Percentiles rank a stretch among this genome's conserved stretches.
These are phyloP conservation scores for Guyanaporus albipodus DNA, from an alignment of 768 basidiomycete species.

Conservation along the genomic window DNA sequence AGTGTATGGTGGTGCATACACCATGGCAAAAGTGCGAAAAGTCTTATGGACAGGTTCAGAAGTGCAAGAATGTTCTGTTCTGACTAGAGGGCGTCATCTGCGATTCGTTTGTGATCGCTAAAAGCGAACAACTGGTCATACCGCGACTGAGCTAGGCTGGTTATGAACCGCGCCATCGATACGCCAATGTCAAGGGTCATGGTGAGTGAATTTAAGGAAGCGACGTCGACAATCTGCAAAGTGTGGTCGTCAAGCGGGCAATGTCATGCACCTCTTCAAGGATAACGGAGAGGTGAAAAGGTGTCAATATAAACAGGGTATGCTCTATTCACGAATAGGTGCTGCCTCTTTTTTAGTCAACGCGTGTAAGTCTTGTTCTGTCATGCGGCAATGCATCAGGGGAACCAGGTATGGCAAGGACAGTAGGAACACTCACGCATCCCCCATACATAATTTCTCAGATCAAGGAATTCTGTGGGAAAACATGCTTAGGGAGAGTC, in stretches of 20 bases:
- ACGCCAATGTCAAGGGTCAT: too few relatives aligned
- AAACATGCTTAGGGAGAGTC: not conserved
- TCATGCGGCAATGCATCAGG: not conserved
- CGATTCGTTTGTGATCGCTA: too few relatives aligned
- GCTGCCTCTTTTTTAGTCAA: constrained; percentile 65
- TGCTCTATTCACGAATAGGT: constrained; percentile 49
- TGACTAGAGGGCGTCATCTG: too few relatives aligned
- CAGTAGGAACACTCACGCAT: constrained; percentile 57
- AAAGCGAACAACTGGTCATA: too few relatives aligned
- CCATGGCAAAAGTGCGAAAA: too few relatives aligned
- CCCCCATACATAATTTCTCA: constrained; percentile 82
- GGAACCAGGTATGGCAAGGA: not conserved
- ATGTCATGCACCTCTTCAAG: not conserved
- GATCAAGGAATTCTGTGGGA: constrained; percentile 67
- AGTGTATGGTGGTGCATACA: constrained; percentile 26
- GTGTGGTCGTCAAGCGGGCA: too few relatives aligned
- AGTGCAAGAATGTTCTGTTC: too few relatives aligned
- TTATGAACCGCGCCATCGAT: too few relatives aligned
- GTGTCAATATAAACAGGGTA: constrained; percentile 5
- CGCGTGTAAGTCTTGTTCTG: constrained; percentile 80
- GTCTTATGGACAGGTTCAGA: too few relatives aligned
- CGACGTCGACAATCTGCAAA: too few relatives aligned
- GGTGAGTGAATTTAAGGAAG: too few relatives aligned
- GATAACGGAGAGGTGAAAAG: not conserved
- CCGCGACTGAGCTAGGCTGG: too few relatives aligned